These are phyloP conservation scores for Mesembryanthemum crystallinum DNA, from an alignment of 148 eudicot genomes.

Conservation along the genomic window DNA sequence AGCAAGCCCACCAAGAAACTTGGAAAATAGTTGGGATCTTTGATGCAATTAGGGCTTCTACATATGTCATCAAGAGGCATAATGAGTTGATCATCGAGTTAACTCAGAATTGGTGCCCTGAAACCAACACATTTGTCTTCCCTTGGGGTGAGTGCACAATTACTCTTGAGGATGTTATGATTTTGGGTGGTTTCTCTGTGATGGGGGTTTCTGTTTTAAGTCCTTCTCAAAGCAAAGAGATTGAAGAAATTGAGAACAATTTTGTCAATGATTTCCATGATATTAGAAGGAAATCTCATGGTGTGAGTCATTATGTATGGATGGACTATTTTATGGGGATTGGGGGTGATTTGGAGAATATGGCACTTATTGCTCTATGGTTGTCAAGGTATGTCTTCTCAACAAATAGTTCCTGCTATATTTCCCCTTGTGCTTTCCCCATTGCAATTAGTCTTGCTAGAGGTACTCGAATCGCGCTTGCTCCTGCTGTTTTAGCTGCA, in stretches of 20 bases:
- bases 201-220: slow-evolving; percentile 12
- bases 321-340: slow-evolving; percentile 19
- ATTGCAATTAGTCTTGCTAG: slow-evolving; percentile 30
- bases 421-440: slow-evolving; percentile 19
- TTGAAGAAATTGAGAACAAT: background rate
- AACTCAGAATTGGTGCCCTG: slow-evolving; percentile 36
- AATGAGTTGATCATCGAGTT: slow-evolving; percentile 22
- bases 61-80: slow-evolving; percentile 18
- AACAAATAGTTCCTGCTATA: background rate
- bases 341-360: slow-evolving; percentile 30
- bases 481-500: slow-evolving; percentile 35
- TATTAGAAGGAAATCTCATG: background rate
- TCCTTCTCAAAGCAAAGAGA: background rate
- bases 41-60: slow-evolving; percentile 31
- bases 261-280: background rate
- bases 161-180: slow-evolving; percentile 43
- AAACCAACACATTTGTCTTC: slow-evolving; percentile 32
- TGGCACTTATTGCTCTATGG: slow-evolving; percentile 37
- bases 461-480: slow-evolving; percentile 21
- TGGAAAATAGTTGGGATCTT: slow-evolving; percentile 32
- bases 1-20: slow-evolving; percentile 18
- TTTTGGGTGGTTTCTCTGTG: slow-evolving; percentile 32
- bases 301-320: slow-evolving; percentile 21
- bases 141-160: slow-evolving; percentile 41
- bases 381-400: slow-evolving; percentile 33